Evolutionary conservation across 2,329 filamentous ascomycete species (phyloP).

Genomic region (Beauveria scarabaeidicola): DNA sequence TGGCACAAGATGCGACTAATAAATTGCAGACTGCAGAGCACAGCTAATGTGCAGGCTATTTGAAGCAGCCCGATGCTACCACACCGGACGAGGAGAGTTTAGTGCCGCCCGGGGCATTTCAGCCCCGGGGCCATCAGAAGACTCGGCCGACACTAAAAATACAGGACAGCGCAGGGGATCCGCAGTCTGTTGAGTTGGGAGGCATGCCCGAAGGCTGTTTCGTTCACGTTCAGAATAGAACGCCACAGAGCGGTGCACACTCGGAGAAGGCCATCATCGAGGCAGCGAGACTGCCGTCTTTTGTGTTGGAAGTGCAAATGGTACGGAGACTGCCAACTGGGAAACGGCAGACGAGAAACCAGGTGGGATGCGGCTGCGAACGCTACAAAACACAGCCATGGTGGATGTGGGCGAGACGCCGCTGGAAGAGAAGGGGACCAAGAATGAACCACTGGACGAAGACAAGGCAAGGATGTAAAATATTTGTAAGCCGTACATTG

Average conservation of each 20-base stretch:
- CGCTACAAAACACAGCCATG: not conserved
- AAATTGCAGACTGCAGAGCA: not conserved
- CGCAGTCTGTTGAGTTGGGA: not conserved
- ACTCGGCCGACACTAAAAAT: conserved; percentile 8
- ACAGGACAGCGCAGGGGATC: not conserved
- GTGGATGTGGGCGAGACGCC: conserved; percentile 3
- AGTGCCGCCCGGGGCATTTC: not conserved
- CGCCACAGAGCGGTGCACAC: not conserved
- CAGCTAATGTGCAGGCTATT: not conserved
- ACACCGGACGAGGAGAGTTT: not conserved
- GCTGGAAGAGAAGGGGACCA: not conserved
- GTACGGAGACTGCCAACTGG: too few species aligned
- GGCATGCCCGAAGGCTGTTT: not conserved
- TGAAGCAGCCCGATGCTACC: not conserved
- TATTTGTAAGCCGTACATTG: not conserved
- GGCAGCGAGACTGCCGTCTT: not conserved
- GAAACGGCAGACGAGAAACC: not conserved
- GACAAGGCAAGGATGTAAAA: not conserved
- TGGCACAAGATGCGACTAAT: not conserved
- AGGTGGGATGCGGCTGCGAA: not conserved
- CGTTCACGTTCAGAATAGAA: conserved; percentile 5
- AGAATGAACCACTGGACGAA: not conserved
- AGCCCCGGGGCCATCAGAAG: not conserved
- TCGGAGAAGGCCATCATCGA: not conserved
- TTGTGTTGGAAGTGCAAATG: not conserved